A percentile compares a stretch with the other conserved stretches of the same genome.
These are phyloP conservation scores for Trametes villosa DNA, from an alignment of 768 basidiomycete genomes.

Conservation along the genomic window DNA sequence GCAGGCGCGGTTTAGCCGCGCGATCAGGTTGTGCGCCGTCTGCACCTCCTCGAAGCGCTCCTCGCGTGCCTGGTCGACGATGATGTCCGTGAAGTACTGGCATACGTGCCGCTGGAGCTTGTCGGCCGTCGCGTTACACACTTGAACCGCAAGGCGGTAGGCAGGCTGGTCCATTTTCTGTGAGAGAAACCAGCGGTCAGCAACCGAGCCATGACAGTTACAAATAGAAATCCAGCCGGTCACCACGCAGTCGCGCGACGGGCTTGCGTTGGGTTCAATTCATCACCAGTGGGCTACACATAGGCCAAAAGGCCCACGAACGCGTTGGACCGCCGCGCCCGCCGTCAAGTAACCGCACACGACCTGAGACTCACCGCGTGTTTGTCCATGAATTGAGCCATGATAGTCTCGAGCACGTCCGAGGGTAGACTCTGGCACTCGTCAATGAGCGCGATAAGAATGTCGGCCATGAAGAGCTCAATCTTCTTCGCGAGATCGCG, in stretches of 20 bases:
- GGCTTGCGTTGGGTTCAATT: too few relatives aligned
- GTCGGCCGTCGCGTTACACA: constrained; percentile 84
- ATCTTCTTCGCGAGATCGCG: constrained; percentile 80
- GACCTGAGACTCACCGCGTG: constrained; percentile 55
- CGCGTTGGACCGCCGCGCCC: neutral
- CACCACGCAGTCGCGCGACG: too few relatives aligned
- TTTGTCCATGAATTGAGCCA: constrained; percentile 86
- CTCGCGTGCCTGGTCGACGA: constrained; percentile 61
- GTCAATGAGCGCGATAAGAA: constrained; percentile 87
- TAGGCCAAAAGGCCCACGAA: too few relatives aligned
- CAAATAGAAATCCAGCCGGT: too few relatives aligned
- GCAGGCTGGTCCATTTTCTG: constrained; percentile 75
- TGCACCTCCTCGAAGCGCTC: constrained; percentile 73
- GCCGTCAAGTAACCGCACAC: neutral
- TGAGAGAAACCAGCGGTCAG: neutral
- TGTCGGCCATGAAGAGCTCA: constrained; percentile 85
- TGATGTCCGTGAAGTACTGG: constrained; percentile 92
- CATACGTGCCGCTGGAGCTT: constrained; percentile 88
- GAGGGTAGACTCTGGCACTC: constrained; percentile 78
- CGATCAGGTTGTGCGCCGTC: constrained; percentile 83
- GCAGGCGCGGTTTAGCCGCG: constrained; percentile 77
- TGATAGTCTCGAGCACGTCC: constrained; percentile 78
- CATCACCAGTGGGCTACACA: too few relatives aligned
- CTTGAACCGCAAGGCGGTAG: constrained; percentile 80
- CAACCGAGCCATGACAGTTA: too few relatives aligned